Conservation (phyloP, 306 rosid genomes). For the Cicer pinnatifidum region DNA sequence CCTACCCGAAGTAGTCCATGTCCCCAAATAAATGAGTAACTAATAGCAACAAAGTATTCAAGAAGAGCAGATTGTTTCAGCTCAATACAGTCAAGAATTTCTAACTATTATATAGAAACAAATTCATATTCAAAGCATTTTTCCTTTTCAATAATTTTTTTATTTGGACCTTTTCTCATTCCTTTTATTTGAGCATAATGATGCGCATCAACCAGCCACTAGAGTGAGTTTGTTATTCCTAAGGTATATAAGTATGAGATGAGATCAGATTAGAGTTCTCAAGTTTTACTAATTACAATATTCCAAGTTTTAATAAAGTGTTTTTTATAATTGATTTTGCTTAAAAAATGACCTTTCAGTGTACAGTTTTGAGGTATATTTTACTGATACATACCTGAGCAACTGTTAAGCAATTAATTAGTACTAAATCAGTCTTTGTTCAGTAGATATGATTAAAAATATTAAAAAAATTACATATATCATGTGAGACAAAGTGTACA, state of each 20-base stretch:
- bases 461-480: background rate
- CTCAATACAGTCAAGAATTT: too few species aligned
- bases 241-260: too few species aligned
- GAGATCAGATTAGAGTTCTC: background rate
- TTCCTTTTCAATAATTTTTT: too few species aligned
- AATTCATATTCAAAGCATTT: too few species aligned
- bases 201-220: too few species aligned
- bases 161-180: too few species aligned
- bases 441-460: conserved; percentile 9
- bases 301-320: background rate
- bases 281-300: background rate
- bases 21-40: background rate
- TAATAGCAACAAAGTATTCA: too few species aligned
- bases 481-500: background rate
- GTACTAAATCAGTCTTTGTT: background rate
- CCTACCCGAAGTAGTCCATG: background rate
- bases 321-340: background rate
- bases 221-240: too few species aligned
- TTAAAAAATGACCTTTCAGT: background rate
- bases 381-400: background rate
- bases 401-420: conserved; percentile 3
- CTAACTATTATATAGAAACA: too few species aligned
- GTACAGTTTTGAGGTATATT: conserved; percentile 1
- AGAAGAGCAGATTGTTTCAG: too few species aligned
- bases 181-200: too few species aligned